These are phyloP conservation scores for Cryphonectria carpinicola DNA, from an alignment of 2,329 filamentous ascomycete genomes.

Conservation along the genomic window DNA sequence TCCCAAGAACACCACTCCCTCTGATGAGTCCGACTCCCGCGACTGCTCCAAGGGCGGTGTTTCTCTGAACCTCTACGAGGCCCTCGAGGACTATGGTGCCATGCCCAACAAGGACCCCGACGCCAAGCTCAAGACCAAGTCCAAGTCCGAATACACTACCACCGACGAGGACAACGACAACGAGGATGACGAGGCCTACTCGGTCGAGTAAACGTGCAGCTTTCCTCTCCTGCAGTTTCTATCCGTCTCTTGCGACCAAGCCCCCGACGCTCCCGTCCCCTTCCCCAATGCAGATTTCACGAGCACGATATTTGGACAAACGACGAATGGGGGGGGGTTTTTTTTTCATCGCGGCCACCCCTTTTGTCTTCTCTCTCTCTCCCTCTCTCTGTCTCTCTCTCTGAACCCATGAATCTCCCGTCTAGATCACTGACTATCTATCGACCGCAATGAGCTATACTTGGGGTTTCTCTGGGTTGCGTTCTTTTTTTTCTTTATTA, in stretches of 20 bases:
- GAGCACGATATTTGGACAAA: not conserved
- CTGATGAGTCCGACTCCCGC: not conserved
- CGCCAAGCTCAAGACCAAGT: not conserved
- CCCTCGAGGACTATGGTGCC: conserved; percentile 1
- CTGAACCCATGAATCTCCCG: not conserved
- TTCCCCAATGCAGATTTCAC: not conserved
- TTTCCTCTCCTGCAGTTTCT: not conserved
- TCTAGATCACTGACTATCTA: not conserved
- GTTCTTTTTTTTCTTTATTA: not conserved
- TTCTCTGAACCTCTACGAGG: not conserved
- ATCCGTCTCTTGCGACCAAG: not conserved
- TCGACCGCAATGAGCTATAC: not conserved
- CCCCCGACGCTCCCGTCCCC: too few species aligned
- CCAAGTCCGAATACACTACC: not conserved
- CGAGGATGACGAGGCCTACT: not conserved
- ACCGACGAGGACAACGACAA: not conserved
- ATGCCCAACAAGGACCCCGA: not conserved
- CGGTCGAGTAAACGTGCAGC: not conserved
- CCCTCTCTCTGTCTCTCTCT: not conserved
- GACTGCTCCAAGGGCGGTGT: conserved; percentile 10
- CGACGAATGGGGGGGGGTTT: not conserved
- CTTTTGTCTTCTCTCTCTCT: not conserved
- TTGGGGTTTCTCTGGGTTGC: not conserved
- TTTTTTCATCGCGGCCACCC: too few species aligned
- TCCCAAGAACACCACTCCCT: not conserved